Base-by-base conservation (phyloP, 2,329 filamentous ascomycete genomes). In the Fusarium heterosporum region DNA sequence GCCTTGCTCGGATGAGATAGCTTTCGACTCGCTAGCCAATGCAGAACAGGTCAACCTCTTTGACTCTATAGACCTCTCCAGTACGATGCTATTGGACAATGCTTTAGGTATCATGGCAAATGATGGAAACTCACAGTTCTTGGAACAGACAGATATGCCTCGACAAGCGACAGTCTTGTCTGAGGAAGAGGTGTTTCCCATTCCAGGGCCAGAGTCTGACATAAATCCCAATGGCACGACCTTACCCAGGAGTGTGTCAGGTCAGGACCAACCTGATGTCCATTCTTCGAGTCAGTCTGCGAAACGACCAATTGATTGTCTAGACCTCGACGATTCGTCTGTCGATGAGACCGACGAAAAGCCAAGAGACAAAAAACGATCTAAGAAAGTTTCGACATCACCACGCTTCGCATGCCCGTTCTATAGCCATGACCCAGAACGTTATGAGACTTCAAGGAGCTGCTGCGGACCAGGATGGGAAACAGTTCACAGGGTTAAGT, bases 401-500 rank as follows among this genome's bases (percentile, higher is more conserved):
- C 42, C 14, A 9, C 47, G 19, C 14, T 69, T 69, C 25, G 66
- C 66, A 25, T 69, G 66, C 14, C 66, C 66, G 3, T 69, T 66
- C 39, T 60, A 66, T n/a, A 66, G 69, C 45, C 54, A 69, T 16
- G 38, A 69, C n/a, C 40, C 50, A 28, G 49, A 29, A 25, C 54
- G 17, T 5, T 66, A 55, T 17, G 38, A n/a, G 42, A 45, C 25
- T 11, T 42, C 40, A 17, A 67, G 61, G 41, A 66, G 43, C 25
- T 66, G 66, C 11, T 66, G 63, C 25, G 64, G 62, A 17, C 58
- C 63, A 13, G 61, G 65, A 6, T 69, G 66, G 65, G 38, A 34
- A 12, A 29, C 34, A 1, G 61, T 66, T 2, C 62, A 69, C 26
- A 42, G 66, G 47, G 52, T 69, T 19, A 69, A 69, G 66, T 69